A percentile compares a stretch with the other conserved stretches of the same genome.
Conservation (phyloP, 495 filamentous ascomycete genomes). For the Paragyromitra xinjiangensis region DNA sequence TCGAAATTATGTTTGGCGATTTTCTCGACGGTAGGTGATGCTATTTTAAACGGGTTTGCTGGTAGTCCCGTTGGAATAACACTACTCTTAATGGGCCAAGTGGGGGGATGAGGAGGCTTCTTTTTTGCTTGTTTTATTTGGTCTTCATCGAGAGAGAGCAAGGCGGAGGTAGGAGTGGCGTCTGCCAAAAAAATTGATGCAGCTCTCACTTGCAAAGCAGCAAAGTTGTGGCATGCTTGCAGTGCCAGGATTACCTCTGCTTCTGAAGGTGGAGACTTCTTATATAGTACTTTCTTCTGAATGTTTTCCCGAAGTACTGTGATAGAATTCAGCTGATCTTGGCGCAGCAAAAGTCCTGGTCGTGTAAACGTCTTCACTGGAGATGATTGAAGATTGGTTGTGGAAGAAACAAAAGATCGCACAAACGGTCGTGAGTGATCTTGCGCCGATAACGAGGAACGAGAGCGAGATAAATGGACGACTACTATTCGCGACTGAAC, state of each 20-base stretch:
- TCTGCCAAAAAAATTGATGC: slow-evolving; percentile 46
- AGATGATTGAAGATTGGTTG: neutral
- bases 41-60: neutral
- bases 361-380: too few relatives aligned
- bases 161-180: slow-evolving; percentile 62
- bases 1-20: slow-evolving; percentile 56
- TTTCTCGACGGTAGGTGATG: slow-evolving; percentile 43
- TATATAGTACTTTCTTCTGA: slow-evolving; percentile 21
- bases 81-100: neutral
- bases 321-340: neutral
- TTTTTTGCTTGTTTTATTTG: slow-evolving; percentile 19
- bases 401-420: neutral
- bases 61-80: neutral
- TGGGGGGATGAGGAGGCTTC: neutral
- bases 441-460: neutral
- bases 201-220: slow-evolving; percentile 57
- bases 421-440: neutral
- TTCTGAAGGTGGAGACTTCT: slow-evolving; percentile 37
- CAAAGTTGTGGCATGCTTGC: slow-evolving; percentile 62
- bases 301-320: slow-evolving; percentile 6
- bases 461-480: neutral
- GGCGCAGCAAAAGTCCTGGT: neutral
- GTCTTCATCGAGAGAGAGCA: slow-evolving; percentile 66
- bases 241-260: slow-evolving; percentile 60
- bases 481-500: neutral